phyloP scores from a whole-genome alignment of 768 basidiomycete species.

The Trametes meyenii region DNA sequence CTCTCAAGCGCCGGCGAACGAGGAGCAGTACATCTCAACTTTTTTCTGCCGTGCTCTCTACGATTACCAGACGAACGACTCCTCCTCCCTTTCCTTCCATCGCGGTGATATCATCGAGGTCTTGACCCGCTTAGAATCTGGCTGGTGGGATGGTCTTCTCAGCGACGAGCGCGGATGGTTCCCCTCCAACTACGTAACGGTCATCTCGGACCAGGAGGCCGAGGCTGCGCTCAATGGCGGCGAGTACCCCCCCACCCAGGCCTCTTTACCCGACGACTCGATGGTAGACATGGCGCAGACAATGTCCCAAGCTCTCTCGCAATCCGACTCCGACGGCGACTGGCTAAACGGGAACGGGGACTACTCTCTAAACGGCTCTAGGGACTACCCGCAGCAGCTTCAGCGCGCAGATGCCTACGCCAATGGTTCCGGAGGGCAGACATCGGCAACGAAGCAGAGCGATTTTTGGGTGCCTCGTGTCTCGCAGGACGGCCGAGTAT shows the following conservation, averaged over 20 bases:
- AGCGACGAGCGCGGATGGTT: slow-evolving; percentile 94
- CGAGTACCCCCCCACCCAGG: slow-evolving; percentile 35
- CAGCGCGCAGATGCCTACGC: slow-evolving; percentile 18
- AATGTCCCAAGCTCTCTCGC: slow-evolving; percentile 43
- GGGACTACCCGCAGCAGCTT: slow-evolving; percentile 31
- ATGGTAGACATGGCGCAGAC: slow-evolving; percentile 53
- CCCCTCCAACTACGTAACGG: slow-evolving; percentile 90
- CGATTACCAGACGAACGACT: slow-evolving; percentile 86
- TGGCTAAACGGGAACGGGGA: slow-evolving; percentile 56
- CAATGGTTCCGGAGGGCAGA: slow-evolving; percentile 28
- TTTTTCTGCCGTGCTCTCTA: slow-evolving; percentile 93
- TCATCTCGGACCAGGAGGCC: slow-evolving; percentile 80
- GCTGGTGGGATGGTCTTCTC: slow-evolving; percentile 98
- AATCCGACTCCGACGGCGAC: slow-evolving; percentile 50
- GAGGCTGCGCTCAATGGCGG: slow-evolving; percentile 62
- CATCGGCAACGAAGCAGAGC: slow-evolving; percentile 46
- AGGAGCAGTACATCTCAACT: slow-evolving; percentile 64
- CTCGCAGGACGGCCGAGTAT: slow-evolving; percentile 79
- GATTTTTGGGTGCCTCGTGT: slow-evolving; percentile 94
- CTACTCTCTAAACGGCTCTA: slow-evolving; percentile 45
- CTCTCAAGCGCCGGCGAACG: slow-evolving; percentile 27
- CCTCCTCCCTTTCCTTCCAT: slow-evolving; percentile 85
- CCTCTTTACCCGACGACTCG: slow-evolving; percentile 33
- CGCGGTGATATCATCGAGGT: slow-evolving; percentile 94
- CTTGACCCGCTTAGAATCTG: slow-evolving; percentile 84